Evolutionary conservation across 208 protist species (phyloP).

Genomic region (Leishmania tropica): DNA sequence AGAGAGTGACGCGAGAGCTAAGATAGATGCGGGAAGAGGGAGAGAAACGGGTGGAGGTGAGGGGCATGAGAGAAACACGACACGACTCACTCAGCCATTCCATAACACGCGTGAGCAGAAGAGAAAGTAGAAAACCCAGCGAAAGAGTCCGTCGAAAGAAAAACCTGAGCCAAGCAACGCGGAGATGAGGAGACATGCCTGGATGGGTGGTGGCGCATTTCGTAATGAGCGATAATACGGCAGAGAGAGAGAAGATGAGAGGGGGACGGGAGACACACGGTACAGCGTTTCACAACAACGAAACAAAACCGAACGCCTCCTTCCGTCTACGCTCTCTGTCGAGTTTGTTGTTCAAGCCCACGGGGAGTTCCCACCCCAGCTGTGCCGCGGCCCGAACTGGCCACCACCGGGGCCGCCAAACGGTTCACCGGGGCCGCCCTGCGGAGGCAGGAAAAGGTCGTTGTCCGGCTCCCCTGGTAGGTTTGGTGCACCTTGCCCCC

Average conservation of each 20-base stretch:
- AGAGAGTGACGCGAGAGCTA: not conserved
- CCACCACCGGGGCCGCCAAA: slow-evolving; percentile 62
- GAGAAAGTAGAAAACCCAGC: not conserved
- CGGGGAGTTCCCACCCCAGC: slow-evolving; percentile 20
- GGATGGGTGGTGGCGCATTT: not conserved
- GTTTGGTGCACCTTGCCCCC: slow-evolving; percentile 14
- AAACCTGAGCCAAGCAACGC: not conserved
- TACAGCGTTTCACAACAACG: not conserved
- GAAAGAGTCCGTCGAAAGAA: not conserved
- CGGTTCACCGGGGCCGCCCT: slow-evolving; percentile 31
- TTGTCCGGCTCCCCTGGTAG: slow-evolving; percentile 84
- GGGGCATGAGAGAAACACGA: not conserved
- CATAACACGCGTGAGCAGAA: not conserved
- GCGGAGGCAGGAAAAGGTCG: slow-evolving; percentile 64
- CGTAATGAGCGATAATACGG: not conserved
- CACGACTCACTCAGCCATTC: not conserved
- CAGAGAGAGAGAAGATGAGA: not conserved
- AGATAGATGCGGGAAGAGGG: not conserved
- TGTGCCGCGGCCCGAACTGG: slow-evolving; percentile 46
- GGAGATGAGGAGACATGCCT: too few relatives aligned
- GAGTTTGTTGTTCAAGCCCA: slow-evolving; percentile 1
- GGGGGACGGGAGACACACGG: not conserved
- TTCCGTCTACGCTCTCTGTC: not conserved
- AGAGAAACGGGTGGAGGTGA: not conserved
- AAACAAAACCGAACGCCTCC: not conserved